Percentiles rank a stretch among this genome's conserved stretches.
phyloP scores from a whole-genome alignment of 345 rosid genomes.

The Brassica cretica region DNA sequence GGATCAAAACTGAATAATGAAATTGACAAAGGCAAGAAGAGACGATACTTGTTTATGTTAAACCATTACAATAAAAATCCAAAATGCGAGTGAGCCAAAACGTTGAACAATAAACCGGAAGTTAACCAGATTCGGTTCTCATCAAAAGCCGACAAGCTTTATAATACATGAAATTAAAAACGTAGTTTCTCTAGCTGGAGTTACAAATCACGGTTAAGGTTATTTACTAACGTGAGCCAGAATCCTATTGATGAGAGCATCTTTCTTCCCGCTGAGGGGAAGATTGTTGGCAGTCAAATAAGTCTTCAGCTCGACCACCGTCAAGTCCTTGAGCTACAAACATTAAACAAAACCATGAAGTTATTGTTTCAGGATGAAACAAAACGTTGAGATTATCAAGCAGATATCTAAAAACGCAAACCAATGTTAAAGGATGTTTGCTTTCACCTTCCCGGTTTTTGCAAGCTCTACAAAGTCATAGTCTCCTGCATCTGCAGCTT shows the following conservation, averaged over 20 bases:
- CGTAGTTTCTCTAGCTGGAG: constrained; percentile 9
- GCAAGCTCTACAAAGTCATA: constrained; percentile 77
- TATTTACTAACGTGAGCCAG: constrained; percentile 69
- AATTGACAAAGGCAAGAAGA: constrained; percentile 24
- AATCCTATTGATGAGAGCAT: constrained; percentile 68
- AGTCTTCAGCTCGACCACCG: constrained; percentile 63
- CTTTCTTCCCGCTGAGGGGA: constrained; percentile 75
- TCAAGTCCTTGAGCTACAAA: constrained; percentile 78
- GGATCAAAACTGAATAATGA: constrained; percentile 51
- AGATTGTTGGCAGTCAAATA: constrained; percentile 69
- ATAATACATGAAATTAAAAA: background rate
- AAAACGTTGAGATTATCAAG: background rate
- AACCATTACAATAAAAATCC: background rate
- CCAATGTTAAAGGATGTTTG: constrained; percentile 1
- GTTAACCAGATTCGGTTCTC: background rate
- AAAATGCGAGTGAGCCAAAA: constrained; percentile 8
- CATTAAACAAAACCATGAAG: constrained; percentile 18
- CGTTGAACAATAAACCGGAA: constrained; percentile 17
- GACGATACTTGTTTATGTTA: constrained; percentile 7
- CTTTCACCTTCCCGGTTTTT: constrained; percentile 74
- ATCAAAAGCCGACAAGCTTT: constrained; percentile 2
- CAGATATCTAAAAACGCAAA: background rate
- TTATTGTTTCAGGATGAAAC: background rate
- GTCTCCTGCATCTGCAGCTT: constrained; percentile 60
- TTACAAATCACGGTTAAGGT: constrained; percentile 16